A percentile compares a stretch with the other conserved stretches of the same genome.
These are phyloP conservation scores for Umbelopsis sp. DNA, from an alignment of 371 early-diverging fungal genomes.

Conservation along the genomic window DNA sequence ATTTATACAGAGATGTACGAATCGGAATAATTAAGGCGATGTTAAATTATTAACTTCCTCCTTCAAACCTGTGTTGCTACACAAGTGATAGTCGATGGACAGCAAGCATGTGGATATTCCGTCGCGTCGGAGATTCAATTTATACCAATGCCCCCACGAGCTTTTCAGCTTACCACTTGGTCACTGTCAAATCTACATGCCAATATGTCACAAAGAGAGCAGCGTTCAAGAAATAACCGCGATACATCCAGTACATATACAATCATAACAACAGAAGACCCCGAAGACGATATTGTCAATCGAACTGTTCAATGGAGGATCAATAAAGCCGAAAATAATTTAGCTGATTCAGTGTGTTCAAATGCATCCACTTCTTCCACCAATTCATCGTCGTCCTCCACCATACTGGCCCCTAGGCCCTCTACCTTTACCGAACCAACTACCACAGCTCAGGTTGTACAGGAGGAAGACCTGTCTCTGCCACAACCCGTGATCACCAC, in stretches of 20 bases:
- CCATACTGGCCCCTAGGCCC: constrained; percentile 6
- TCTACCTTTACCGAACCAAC: neutral
- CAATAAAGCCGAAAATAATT: constrained; percentile 6
- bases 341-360: constrained; percentile 12
- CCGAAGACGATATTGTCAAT: constrained; percentile 10
- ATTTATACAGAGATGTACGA: constrained; percentile 2
- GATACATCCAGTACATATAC: constrained; percentile 9
- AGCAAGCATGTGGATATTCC: too few species aligned
- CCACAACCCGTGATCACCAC: neutral
- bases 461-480: neutral
- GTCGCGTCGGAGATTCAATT: neutral
- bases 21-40: neutral
- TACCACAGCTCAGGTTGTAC: neutral
- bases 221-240: constrained; percentile 8
- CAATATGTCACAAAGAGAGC: constrained; percentile 12
- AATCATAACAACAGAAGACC: constrained; percentile 1
- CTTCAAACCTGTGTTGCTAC: neutral
- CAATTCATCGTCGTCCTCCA: neutral
- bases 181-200: constrained; percentile 11
- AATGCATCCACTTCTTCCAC: constrained; percentile 11
- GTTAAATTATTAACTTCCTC: neutral
- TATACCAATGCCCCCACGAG: neutral
- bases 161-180: neutral
- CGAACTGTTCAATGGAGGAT: constrained; percentile 6
- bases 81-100: neutral